A percentile compares a stretch with the other conserved stretches of the same genome.
Evolutionary conservation across 1,284 basidiomycete species (phyloP).

Genomic region (Neonothopanus nambi): DNA sequence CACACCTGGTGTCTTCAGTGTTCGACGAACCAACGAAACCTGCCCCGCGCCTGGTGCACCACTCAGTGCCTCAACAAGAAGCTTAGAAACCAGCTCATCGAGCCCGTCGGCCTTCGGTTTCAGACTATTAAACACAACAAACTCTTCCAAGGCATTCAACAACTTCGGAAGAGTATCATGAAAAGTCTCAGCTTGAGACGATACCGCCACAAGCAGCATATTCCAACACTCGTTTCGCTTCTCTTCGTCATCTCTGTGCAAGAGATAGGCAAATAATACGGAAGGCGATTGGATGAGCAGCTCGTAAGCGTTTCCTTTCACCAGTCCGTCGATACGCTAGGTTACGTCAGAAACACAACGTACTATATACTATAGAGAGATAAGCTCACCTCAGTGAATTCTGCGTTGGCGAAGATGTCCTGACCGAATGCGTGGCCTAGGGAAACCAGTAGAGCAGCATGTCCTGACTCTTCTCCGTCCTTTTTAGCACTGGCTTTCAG

Average conservation of each 20-base stretch:
- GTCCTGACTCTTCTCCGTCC: conserved; percentile 8
- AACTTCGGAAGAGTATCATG: conserved; percentile 32
- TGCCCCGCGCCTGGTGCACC: conserved; percentile 24
- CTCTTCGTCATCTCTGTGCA: conserved; percentile 37
- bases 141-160: conserved; percentile 37
- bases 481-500: conserved; percentile 1
- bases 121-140: conserved; percentile 39
- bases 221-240: conserved; percentile 44
- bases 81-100: conserved; percentile 37
- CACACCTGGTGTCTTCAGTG: conserved; percentile 39
- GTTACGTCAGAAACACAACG: not conserved
- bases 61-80: conserved; percentile 23
- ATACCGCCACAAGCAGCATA: conserved; percentile 37
- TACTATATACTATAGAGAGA: not conserved
- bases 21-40: conserved; percentile 31
- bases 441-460: conserved; percentile 31
- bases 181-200: conserved; percentile 30
- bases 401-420: conserved; percentile 39
- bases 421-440: conserved; percentile 44
- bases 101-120: conserved; percentile 43
- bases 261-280: conserved; percentile 51
- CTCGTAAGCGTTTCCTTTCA: conserved; percentile 36
- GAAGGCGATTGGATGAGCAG: conserved; percentile 43
- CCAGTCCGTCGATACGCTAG: conserved; percentile 49
- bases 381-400: conserved; percentile 39